Evolutionary conservation across 257 asterid species (phyloP), one percentile per base, ranked within the genome.

Genomic region (Solanum pimpinellifolium): DNA sequence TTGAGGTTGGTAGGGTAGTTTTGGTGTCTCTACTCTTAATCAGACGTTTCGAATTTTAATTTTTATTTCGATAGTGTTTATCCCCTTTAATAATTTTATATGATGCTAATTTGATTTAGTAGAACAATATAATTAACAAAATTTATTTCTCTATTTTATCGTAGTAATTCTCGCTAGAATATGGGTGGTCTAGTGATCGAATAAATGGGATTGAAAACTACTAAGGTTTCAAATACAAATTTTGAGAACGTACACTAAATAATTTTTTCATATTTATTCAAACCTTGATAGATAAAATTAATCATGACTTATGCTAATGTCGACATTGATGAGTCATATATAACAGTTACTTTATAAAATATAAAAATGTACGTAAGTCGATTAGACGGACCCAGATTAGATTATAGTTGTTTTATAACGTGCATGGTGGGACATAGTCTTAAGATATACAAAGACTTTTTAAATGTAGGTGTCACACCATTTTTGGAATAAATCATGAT

Each of bases 11-110:
- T 47, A 29, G 44, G 84, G 41, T 29, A 29, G 42, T 47, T 49
- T 52, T 0, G 7, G 6, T 13, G 9, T 7, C 0, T 68, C 4
- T 7, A 1, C 0, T 14, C 15, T 13, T 68, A 68, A 66, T 27
- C 1, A 11, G 0, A 27, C 0, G 4, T 13, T 68, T 68, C 2
- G 21, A 27, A 1, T 27, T 1, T 27, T 0, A 0, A 16, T 27
- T 3, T 6, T 27, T 2, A 6, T 27, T 27, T 6, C 2, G 4
- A 14, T 68, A 1, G 3, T 33, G 4, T 7, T 10, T 7, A 4
- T 9, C 6, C 1, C 1, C 7, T 69, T 69, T 29, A 31, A 7
- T 29, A 9, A 4, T 3, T 69, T 31, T 13, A 68, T 68, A 29
- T 7, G 23, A 6, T 0, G 8, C 3, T 3, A 9, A 21, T 60